These are phyloP conservation scores for Russula brevipes DNA, from an alignment of 768 basidiomycete species.

Conservation along the genomic window DNA sequence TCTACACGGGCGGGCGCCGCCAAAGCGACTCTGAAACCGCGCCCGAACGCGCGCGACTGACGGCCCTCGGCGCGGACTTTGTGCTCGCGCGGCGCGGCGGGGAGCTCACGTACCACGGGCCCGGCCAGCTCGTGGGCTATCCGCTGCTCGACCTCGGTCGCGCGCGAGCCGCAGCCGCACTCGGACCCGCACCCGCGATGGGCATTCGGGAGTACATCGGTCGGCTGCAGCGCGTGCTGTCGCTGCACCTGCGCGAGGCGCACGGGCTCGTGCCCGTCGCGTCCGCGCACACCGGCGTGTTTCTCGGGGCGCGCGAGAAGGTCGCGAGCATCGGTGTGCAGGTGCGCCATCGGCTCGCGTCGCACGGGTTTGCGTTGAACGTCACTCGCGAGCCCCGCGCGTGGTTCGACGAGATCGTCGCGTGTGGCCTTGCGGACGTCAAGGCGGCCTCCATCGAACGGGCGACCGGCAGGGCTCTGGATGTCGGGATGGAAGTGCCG, in stretches of 20 bases:
- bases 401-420: constrained; percentile 88
- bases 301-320: constrained; percentile 74
- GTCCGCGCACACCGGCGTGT: constrained; percentile 87
- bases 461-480: constrained; percentile 37
- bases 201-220: constrained; percentile 81
- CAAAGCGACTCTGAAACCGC: constrained; percentile 59
- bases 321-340: constrained; percentile 96
- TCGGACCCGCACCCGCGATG: constrained; percentile 44
- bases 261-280: constrained; percentile 55
- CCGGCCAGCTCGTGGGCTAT: constrained; percentile 95
- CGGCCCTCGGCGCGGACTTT: constrained; percentile 80
- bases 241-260: constrained; percentile 52
- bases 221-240: constrained; percentile 67
- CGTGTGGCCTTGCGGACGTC: constrained; percentile 86
- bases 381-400: constrained; percentile 69
- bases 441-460: constrained; percentile 63
- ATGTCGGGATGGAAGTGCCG: constrained; percentile 48
- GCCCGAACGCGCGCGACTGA: constrained; percentile 60
- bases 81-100: constrained; percentile 80
- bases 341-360: constrained; percentile 88
- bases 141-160: constrained; percentile 87
- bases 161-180: constrained; percentile 40
- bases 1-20: constrained; percentile 91
- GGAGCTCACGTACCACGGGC: constrained; percentile 94
- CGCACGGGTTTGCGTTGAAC: constrained; percentile 93